These are phyloP conservation scores for Pisolithus tinctorius DNA, from an alignment of 768 basidiomycete genomes.

Conservation along the genomic window DNA sequence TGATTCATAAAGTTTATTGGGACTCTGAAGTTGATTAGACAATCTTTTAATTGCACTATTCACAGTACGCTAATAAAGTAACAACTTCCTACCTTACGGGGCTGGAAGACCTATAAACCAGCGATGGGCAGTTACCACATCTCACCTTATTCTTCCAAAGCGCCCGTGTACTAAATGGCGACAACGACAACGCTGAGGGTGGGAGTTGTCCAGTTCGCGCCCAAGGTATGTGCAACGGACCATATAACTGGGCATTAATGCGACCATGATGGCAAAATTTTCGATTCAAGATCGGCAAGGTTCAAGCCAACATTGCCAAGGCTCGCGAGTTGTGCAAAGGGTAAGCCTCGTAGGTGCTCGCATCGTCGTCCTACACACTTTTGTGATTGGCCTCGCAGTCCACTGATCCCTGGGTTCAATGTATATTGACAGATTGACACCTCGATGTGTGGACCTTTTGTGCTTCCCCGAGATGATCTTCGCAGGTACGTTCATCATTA, in stretches of 20 bases:
- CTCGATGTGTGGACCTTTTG: conserved; percentile 69
- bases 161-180: conserved; percentile 1
- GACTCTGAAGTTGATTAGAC: too few species aligned
- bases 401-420: not conserved
- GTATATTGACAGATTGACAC: conserved; percentile 45
- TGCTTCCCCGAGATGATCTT: conserved; percentile 89
- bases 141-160: too few species aligned
- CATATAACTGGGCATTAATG: not conserved
- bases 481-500: conserved; percentile 42
- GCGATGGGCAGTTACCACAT: not conserved
- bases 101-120: not conserved
- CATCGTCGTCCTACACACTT: not conserved
- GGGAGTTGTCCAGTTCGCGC: conserved; percentile 46
- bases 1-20: too few species aligned
- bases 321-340: conserved; percentile 54
- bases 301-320: conserved; percentile 61
- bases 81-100: too few species aligned
- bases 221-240: conserved; percentile 33
- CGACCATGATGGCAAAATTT: not conserved
- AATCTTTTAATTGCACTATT: not conserved
- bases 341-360: conserved; percentile 32
- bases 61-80: not conserved
- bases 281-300: conserved; percentile 54
- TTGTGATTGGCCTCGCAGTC: not conserved
- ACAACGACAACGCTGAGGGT: conserved; percentile 27